phyloP scores from a whole-genome alignment of 129 eudicot species.

The Flaveria robusta region DNA sequence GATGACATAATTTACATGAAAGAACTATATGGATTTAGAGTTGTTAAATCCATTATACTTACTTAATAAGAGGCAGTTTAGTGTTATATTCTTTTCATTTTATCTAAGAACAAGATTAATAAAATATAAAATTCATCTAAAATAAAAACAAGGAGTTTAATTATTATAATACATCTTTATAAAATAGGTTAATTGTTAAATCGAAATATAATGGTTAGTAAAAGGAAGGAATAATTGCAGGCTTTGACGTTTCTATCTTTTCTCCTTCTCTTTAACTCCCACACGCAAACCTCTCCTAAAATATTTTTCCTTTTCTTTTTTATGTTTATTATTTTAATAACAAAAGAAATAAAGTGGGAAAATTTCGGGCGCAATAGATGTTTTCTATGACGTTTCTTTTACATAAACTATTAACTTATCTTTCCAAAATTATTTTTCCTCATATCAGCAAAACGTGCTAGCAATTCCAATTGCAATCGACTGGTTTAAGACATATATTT shows the following conservation, averaged over 20 bases:
- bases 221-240: conserved; percentile 46
- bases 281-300: conserved; percentile 67
- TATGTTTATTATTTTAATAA: not conserved
- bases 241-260: conserved; percentile 60
- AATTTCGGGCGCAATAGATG: conserved; percentile 45
- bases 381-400: not conserved
- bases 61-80: not conserved
- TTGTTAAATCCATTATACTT: not conserved
- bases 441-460: not conserved
- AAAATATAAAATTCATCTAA: not conserved
- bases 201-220: conserved; percentile 34
- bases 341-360: conserved; percentile 13
- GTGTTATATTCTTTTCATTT: not conserved
- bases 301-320: not conserved
- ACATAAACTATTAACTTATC: conserved; percentile 23
- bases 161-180: not conserved
- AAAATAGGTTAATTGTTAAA: too few species aligned
- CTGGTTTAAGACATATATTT: too few species aligned
- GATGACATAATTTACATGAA: too few species aligned
- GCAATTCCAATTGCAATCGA: too few species aligned
- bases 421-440: conserved; percentile 5
- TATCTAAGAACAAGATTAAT: not conserved
- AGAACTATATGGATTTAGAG: not conserved
- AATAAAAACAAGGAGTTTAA: not conserved
- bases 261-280: conserved; percentile 46